Percentiles rank a stretch among this genome's conserved stretches.
phyloP scores from a whole-genome alignment of 2,329 filamentous ascomycete species.

The Fusarium nisikadoi region DNA sequence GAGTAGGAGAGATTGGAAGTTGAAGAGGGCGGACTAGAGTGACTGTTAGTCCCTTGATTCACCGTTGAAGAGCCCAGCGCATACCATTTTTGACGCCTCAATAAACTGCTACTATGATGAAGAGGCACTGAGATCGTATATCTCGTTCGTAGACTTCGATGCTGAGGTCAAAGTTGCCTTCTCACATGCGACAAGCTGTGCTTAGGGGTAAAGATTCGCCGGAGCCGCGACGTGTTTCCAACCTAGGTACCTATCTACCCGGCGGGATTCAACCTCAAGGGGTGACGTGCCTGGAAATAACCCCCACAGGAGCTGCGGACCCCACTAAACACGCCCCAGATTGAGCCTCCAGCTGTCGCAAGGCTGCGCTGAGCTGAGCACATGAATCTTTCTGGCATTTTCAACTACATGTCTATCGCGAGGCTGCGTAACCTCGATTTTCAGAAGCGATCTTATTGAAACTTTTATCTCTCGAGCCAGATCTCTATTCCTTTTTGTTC shows the following conservation, averaged over 20 bases:
- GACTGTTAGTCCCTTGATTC: slow-evolving; percentile 18
- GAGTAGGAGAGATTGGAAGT: slow-evolving; percentile 95
- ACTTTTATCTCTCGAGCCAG: neutral
- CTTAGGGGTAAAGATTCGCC: slow-evolving; percentile 54
- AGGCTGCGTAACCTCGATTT: slow-evolving; percentile 22
- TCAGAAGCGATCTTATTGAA: neutral
- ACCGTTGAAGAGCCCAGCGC: neutral
- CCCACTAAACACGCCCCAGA: slow-evolving; percentile 31
- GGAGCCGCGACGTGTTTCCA: slow-evolving; percentile 40
- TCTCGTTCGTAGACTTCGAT: neutral
- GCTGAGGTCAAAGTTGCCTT: slow-evolving; percentile 19
- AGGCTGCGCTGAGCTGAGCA: slow-evolving; percentile 25
- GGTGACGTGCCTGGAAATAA: slow-evolving; percentile 35
- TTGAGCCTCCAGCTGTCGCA: slow-evolving; percentile 30
- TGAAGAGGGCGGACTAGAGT: slow-evolving; percentile 90
- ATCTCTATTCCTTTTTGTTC: neutral
- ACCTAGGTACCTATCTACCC: neutral
- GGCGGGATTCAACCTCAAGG: neutral
- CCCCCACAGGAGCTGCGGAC: slow-evolving; percentile 35
- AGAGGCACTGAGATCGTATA: neutral
- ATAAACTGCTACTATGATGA: neutral
- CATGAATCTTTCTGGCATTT: slow-evolving; percentile 23
- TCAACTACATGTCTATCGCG: slow-evolving; percentile 35
- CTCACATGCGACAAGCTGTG: slow-evolving; percentile 43
- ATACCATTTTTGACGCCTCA: slow-evolving; percentile 44